Base-by-base conservation (phyloP, 208 protist species). In the Acanthamoeba lenticulata region DNA sequence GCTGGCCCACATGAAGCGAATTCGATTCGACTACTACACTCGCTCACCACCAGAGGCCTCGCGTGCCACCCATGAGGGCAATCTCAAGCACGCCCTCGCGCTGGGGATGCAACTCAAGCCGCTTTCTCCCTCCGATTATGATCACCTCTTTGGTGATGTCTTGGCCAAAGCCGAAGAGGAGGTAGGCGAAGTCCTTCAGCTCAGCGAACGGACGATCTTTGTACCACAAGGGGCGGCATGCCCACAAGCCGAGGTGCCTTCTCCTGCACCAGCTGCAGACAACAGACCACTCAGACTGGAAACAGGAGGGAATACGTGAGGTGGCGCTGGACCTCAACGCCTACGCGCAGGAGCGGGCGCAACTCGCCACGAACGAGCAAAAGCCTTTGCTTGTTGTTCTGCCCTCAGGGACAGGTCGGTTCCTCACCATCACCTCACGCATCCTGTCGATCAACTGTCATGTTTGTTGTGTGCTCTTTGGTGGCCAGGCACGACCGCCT, bases 241-340 rank as follows among this genome's bases (percentile, higher is more conserved):
- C 32, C 65, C 65, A 2, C 34, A 74, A 42, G 65, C 65, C 27
- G 65, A 74, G 29, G 65, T n/a, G 24, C 60, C 27, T 27, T 69
- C 47, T 52, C 47, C 47, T 15, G 9, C 15, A n/a, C n/a, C n/a
- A n/a, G n/a, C n/a, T n/a, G n/a, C n/a, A n/a, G n/a, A n/a, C n/a
- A n/a, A n/a, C n/a, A n/a, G n/a, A n/a, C n/a, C n/a, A n/a, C n/a
- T n/a, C n/a, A n/a, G n/a, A n/a, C n/a, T n/a, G n/a, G n/a, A 19
- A 13, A 42, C 65, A 74, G 65, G 65, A 74, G 65, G 65, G 65
- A 15, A 74, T 74, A 17, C 65, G 65, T 19, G 65, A 74, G 27
- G 65, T 74, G 65, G 65, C 65, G 65, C n/a, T 74, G 34, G 65
- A 74, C 65, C 32, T 74, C 65, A 74, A 74, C 65, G 9, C 34